Evolutionary conservation across 371 early-diverging fungal species (phyloP).

Genomic region (Gilbertella persicaria): DNA sequence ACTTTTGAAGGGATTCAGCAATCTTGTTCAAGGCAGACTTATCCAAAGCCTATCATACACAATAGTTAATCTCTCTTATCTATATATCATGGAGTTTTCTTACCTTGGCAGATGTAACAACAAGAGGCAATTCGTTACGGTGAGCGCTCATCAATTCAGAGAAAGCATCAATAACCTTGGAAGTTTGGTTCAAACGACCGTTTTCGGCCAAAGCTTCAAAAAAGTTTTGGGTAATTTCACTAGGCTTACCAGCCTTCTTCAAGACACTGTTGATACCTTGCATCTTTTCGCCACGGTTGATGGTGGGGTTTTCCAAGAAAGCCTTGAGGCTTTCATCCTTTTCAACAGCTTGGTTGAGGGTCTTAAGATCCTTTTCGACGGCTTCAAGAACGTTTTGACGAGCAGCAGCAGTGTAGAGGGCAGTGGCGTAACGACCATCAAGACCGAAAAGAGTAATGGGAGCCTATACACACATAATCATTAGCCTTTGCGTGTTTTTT

Average conservation of each 20-base stretch:
- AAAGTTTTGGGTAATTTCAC: constrained; percentile 85
- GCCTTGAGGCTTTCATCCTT: constrained; percentile 75
- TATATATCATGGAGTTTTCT: no score
- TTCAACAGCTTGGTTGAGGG: constrained; percentile 64
- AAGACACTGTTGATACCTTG: constrained; percentile 68
- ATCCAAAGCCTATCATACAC: constrained; percentile 48
- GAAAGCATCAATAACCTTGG: constrained; percentile 81
- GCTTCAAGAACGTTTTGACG: constrained; percentile 80
- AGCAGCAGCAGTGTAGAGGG: constrained; percentile 93
- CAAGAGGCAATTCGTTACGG: constrained; percentile 89
- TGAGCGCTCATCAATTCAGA: constrained; percentile 87
- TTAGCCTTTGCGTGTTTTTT: constrained; percentile 2
- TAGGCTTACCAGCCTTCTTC: constrained; percentile 68
- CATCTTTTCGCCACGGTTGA: constrained; percentile 79
- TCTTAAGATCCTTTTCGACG: constrained; percentile 86
- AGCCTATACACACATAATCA: constrained; percentile 48
- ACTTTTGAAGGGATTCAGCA: constrained; percentile 53
- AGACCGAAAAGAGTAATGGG: constrained; percentile 90
- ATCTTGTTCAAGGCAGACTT: constrained; percentile 54
- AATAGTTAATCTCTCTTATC: no score
- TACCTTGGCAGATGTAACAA: constrained; percentile 90
- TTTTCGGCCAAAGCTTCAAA: constrained; percentile 92
- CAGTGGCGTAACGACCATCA: constrained; percentile 97
- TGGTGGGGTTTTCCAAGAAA: constrained; percentile 87
- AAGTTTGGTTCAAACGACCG: constrained; percentile 86